Conservation (phyloP, 2,329 filamentous ascomycete genomes). For the Alternaria ventricosa region DNA sequence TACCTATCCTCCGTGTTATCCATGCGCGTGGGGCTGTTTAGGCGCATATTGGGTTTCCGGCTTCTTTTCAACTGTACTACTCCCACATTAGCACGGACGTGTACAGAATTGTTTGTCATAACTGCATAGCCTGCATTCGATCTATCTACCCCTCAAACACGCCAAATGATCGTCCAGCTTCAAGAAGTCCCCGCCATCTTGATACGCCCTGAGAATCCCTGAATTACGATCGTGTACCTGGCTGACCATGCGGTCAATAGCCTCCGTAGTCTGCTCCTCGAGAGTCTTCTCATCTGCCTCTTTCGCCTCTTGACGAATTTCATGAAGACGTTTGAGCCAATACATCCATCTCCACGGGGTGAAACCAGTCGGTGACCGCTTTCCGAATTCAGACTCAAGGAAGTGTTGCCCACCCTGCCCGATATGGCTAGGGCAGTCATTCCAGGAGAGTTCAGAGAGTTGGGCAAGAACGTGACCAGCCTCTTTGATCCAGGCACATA, state of each 20-base stretch:
- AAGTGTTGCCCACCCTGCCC: neutral
- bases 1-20: too few relatives aligned
- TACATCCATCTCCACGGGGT: neutral
- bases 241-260: neutral
- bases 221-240: neutral
- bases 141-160: neutral
- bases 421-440: neutral
- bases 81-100: too few relatives aligned
- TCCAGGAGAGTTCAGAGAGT: neutral
- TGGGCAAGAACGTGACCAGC: neutral
- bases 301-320: neutral
- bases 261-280: neutral
- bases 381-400: neutral
- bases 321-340: neutral
- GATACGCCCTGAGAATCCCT: neutral
- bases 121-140: neutral
- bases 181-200: neutral
- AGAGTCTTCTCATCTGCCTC: neutral
- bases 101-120: too few relatives aligned
- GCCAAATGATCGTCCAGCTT: neutral
- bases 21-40: too few relatives aligned
- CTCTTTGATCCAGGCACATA: neutral
- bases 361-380: neutral
- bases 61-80: too few relatives aligned
- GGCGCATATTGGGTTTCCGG: too few relatives aligned